Conservation (phyloP, 2,329 filamentous ascomycete genomes). For the Neonectria faginata region DNA sequence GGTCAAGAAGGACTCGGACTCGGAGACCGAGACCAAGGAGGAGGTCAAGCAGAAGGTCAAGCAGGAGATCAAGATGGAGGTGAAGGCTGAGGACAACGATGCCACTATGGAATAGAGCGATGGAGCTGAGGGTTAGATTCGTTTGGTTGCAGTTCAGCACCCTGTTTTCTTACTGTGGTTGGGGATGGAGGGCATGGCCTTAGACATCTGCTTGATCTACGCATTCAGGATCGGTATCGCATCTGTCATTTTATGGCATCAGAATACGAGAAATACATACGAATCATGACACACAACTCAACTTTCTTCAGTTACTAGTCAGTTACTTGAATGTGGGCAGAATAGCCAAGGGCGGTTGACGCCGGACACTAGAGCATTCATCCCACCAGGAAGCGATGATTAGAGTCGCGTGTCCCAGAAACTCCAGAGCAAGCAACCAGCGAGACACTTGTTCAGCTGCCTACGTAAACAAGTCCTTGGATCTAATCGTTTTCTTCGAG, state of each 20-base stretch:
- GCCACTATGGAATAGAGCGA: constrained; percentile 1
- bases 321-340: neutral
- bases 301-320: neutral
- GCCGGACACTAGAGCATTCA: neutral
- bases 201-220: neutral
- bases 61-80: constrained; percentile 35
- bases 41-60: constrained; percentile 41
- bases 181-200: neutral
- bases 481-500: neutral
- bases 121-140: constrained; percentile 4
- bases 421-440: neutral
- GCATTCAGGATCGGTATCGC: neutral
- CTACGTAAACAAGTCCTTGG: no score
- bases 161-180: neutral
- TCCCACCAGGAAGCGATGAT: neutral
- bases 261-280: constrained; percentile 1
- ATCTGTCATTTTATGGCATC: neutral
- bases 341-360: neutral
- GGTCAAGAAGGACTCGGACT: constrained; percentile 44
- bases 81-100: constrained; percentile 21
- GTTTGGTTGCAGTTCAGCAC: neutral
- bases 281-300: neutral
- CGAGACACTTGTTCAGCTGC: neutral
- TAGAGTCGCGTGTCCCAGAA: neutral
- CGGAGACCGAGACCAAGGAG: constrained; percentile 28